These are phyloP conservation scores for Colletotrichum godetiae DNA, from an alignment of 2,329 filamentous ascomycete genomes.

Conservation along the genomic window DNA sequence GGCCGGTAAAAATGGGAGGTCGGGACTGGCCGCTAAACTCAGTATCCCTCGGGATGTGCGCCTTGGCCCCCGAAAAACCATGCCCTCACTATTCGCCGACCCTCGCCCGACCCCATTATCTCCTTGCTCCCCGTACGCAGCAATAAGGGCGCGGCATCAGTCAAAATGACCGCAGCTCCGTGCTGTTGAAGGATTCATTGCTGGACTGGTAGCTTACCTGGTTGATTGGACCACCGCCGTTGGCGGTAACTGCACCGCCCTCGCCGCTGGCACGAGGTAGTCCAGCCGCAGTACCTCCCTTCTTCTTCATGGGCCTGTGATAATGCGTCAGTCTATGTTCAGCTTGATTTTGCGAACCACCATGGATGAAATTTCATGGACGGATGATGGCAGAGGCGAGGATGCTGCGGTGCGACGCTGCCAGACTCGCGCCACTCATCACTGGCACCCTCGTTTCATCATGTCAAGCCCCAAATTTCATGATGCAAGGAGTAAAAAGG, in stretches of 20 bases:
- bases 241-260: conserved; percentile 70
- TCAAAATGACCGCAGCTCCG: background rate
- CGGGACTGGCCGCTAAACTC: conserved; percentile 40
- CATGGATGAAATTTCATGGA: conserved; percentile 21
- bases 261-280: conserved; percentile 74
- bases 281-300: conserved; percentile 74
- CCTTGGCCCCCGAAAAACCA: conserved; percentile 22
- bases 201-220: conserved; percentile 58
- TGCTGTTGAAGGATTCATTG: background rate
- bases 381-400: conserved; percentile 28
- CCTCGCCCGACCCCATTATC: background rate
- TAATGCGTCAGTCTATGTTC: conserved; percentile 8
- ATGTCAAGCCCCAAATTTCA: conserved; percentile 7
- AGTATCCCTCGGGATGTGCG: conserved; percentile 19
- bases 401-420: conserved; percentile 16
- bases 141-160: background rate
- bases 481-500: conserved; percentile 13
- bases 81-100: background rate
- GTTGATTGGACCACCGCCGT: conserved; percentile 65
- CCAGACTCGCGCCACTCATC: conserved; percentile 15
- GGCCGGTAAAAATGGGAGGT: conserved; percentile 44
- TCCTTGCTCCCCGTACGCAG: background rate
- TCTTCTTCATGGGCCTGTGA: conserved; percentile 80
- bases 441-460: conserved; percentile 6
- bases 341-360: background rate